A percentile compares a stretch with the other conserved stretches of the same genome.
phyloP scores from a whole-genome alignment of 139 green algal species.

The Volvox reticuliferus region DNA sequence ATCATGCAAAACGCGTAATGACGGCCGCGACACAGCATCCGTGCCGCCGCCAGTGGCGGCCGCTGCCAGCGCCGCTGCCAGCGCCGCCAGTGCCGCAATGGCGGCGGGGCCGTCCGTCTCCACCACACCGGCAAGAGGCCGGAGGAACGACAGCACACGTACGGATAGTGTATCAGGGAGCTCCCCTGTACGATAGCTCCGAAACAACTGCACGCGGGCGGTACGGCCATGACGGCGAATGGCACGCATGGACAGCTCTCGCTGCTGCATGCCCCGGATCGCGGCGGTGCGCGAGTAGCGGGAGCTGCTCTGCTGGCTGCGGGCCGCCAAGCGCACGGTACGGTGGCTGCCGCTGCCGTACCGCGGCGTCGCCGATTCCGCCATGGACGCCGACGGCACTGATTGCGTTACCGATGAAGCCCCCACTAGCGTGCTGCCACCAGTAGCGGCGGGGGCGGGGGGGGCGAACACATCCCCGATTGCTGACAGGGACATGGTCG shows the following conservation, averaged over 20 bases:
- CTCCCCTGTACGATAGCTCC: conserved; percentile 32
- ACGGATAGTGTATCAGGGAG: conserved; percentile 19
- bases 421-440: not conserved
- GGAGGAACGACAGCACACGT: not conserved
- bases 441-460: not conserved
- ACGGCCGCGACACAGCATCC: not conserved
- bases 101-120: conserved; percentile 13
- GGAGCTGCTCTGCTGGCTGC: not conserved
- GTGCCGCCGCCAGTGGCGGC: not conserved
- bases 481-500: conserved; percentile 26
- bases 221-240: not conserved
- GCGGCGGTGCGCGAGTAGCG: not conserved
- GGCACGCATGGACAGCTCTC: not conserved
- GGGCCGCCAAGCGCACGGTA: not conserved
- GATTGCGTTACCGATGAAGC: not conserved
- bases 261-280: not conserved
- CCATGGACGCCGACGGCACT: not conserved
- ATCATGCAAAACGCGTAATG: not conserved
- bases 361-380: not conserved
- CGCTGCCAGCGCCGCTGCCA: not conserved
- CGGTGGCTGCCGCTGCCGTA: not conserved
- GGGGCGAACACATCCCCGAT: conserved; percentile 3
- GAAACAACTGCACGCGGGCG: not conserved
- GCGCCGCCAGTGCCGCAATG: conserved; percentile 24
- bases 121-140: conserved; percentile 2